Conservation (phyloP, 73 alveolate genomes). For the Symbiodinium natans region DNA sequence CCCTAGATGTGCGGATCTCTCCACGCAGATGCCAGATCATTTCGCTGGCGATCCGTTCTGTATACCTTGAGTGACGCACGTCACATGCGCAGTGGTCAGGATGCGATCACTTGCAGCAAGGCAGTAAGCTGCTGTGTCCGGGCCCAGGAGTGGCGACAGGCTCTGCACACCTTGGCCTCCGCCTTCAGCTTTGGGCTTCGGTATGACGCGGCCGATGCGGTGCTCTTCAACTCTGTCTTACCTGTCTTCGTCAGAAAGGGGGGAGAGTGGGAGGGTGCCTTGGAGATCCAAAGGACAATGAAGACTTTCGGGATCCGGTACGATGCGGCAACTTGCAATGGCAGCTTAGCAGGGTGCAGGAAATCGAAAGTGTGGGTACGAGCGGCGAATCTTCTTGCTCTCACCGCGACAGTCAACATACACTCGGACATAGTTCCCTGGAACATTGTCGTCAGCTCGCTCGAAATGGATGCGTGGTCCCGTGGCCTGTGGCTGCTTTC, state of each 20-base stretch:
- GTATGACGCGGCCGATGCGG: not conserved
- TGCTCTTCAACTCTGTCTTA: not conserved
- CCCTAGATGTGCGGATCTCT: not conserved
- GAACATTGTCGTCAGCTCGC: not conserved
- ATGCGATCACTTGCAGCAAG: constrained; percentile 32
- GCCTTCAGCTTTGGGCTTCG: not conserved
- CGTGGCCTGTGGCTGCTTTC: not conserved
- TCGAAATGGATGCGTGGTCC: not conserved
- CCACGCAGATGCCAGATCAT: not conserved
- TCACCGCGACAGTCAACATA: not conserved
- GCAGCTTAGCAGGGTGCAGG: not conserved
- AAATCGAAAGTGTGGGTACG: not conserved
- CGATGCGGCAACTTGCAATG: not conserved
- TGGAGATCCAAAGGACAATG: not conserved
- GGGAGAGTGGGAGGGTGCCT: not conserved
- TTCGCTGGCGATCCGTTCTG: not conserved
- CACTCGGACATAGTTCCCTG: not conserved
- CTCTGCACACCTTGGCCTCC: not conserved
- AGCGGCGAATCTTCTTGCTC: not conserved
- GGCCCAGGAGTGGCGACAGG: constrained; percentile 33
- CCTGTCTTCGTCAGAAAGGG: not conserved
- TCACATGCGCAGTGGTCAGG: not conserved
- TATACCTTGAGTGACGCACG: not conserved
- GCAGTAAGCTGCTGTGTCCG: not conserved
- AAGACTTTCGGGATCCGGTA: not conserved